Percentiles rank a stretch among this genome's conserved stretches.
phyloP scores from a whole-genome alignment of 306 rosid genomes.

The Lathyrus aphaca region DNA sequence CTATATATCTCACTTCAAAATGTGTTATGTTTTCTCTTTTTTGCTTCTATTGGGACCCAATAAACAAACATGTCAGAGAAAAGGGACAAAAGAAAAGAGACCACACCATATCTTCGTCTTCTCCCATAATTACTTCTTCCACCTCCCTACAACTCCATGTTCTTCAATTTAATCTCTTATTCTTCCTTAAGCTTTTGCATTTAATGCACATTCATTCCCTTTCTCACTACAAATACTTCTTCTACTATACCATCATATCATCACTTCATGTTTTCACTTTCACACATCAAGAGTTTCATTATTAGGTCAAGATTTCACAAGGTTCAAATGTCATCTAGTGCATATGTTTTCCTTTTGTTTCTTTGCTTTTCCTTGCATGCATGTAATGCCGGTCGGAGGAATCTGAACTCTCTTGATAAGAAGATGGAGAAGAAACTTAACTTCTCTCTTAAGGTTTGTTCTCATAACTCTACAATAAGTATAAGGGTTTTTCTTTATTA shows the following conservation, averaged over 20 bases:
- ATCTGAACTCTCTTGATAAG: slow-evolving; percentile 28
- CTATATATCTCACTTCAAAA: slow-evolving; percentile 38
- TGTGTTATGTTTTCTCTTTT: slow-evolving; percentile 39
- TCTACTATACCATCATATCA: slow-evolving; percentile 24
- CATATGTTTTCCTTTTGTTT: slow-evolving; percentile 50
- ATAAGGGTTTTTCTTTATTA: neutral
- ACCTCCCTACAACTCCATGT: slow-evolving; percentile 64
- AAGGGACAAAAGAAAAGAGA: slow-evolving; percentile 48
- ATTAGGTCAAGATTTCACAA: slow-evolving; percentile 4
- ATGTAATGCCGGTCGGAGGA: slow-evolving; percentile 54
- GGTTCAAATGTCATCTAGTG: slow-evolving; percentile 56
- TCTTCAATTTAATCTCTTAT: slow-evolving; percentile 48
- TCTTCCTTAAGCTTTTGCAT: slow-evolving; percentile 49
- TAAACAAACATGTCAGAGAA: slow-evolving; percentile 43
- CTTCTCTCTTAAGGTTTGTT: slow-evolving; percentile 45
- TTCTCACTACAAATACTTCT: slow-evolving; percentile 39
- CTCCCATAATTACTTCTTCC: slow-evolving; percentile 45
- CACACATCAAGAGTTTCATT: slow-evolving; percentile 12
- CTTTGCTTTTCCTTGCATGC: slow-evolving; percentile 67
- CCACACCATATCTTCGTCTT: slow-evolving; percentile 53
- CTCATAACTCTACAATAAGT: neutral
- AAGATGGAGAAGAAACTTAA: slow-evolving; percentile 39
- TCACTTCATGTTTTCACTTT: slow-evolving; percentile 23
- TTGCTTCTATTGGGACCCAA: slow-evolving; percentile 63
- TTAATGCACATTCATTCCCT: slow-evolving; percentile 54